phyloP scores from a whole-genome alignment of 2,329 filamentous ascomycete genomes.

The Hypoxylon sp. region DNA sequence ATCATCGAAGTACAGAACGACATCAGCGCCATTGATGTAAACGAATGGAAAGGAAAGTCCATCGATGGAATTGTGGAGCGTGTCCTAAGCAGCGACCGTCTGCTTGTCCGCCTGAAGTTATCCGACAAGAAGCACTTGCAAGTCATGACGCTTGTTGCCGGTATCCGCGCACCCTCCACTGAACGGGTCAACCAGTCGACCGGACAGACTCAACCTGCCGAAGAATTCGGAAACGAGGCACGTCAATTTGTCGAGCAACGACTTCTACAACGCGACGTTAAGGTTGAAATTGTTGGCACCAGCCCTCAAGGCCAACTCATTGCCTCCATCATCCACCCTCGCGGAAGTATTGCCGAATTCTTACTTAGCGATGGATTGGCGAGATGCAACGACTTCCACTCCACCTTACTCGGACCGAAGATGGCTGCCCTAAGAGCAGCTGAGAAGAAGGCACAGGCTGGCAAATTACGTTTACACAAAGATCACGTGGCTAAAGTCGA shows the following conservation, averaged over 20 bases:
- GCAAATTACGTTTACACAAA: conserved; percentile 81
- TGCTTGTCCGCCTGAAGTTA: conserved; percentile 83
- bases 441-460: conserved; percentile 83
- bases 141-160: conserved; percentile 87
- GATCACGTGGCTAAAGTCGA: conserved; percentile 77
- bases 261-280: conserved; percentile 84
- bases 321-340: conserved; percentile 84
- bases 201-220: conserved; percentile 81
- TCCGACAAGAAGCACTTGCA: conserved; percentile 86
- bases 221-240: conserved; percentile 90
- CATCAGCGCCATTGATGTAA: conserved; percentile 79
- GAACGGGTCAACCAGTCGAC: conserved; percentile 82
- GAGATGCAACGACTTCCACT: conserved; percentile 94
- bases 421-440: conserved; percentile 88
- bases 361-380: conserved; percentile 89
- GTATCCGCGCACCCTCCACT: conserved; percentile 88
- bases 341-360: conserved; percentile 92
- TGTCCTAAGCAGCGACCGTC: conserved; percentile 88
- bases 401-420: conserved; percentile 85
- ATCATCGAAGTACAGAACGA: conserved; percentile 84
- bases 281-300: conserved; percentile 82
- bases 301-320: conserved; percentile 94
- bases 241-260: conserved; percentile 86
- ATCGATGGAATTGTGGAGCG: conserved; percentile 89
- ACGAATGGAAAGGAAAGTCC: conserved; percentile 84